Evolutionary conservation across 176 grass and related monocot genomes (phyloP).

Genomic region (Aegilops tauschii): DNA sequence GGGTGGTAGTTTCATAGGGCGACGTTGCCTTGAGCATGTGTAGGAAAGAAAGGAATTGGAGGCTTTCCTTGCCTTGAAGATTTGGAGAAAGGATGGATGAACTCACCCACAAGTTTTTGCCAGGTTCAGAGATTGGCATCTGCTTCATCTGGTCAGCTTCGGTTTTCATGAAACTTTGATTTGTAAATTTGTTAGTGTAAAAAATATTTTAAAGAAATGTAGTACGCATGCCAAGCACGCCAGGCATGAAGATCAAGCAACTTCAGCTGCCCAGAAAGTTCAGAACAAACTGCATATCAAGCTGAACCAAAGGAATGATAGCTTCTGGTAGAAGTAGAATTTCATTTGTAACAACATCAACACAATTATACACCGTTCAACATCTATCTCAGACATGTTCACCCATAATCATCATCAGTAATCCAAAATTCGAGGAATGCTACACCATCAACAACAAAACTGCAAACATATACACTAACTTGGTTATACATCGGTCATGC

Average conservation of each 20-base stretch:
- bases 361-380: not conserved
- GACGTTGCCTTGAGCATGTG: constrained; percentile 13
- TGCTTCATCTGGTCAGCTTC: not conserved
- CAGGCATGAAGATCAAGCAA: constrained; percentile 1
- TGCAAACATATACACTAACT: not conserved
- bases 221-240: not conserved
- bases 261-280: not conserved
- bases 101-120: not conserved
- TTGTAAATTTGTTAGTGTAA: not conserved
- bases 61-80: constrained; percentile 44
- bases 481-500: not conserved
- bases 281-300: not conserved
- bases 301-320: not conserved
- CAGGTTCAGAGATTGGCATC: constrained; percentile 24
- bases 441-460: not conserved
- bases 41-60: constrained; percentile 40
- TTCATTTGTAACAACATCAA: not conserved
- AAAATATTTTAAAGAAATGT: not conserved
- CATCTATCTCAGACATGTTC: not conserved
- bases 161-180: not conserved
- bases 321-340: not conserved
- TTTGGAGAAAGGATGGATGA: constrained; percentile 37
- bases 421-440: not conserved
- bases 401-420: not conserved
- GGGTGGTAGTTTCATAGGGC: not conserved